Percentiles rank a stretch among this genome's conserved stretches.
These are phyloP conservation scores for Selaginella tamariscina DNA, from an alignment of 75 land plant species.

Conservation along the genomic window DNA sequence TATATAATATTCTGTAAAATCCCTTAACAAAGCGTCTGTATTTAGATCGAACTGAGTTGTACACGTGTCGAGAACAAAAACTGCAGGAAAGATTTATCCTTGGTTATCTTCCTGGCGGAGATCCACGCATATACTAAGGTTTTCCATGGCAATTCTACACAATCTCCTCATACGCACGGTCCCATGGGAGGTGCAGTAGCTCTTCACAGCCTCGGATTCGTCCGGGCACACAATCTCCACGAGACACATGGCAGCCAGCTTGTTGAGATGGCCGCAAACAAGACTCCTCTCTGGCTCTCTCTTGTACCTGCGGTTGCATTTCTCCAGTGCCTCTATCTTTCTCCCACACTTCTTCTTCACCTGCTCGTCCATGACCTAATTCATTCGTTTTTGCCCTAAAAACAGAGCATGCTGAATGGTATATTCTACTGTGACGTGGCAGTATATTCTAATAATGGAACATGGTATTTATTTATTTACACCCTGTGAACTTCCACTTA, in stretches of 20 bases:
- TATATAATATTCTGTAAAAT: background rate
- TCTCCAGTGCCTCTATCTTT: background rate
- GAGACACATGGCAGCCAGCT: conserved; percentile 35
- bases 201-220: conserved; percentile 36
- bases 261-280: conserved; percentile 41
- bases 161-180: conserved; percentile 13
- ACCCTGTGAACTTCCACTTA: background rate
- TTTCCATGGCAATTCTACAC: background rate
- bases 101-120: background rate
- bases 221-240: conserved; percentile 30
- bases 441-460: too few relatives aligned
- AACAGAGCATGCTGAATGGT: too few relatives aligned
- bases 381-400: too few relatives aligned
- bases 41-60: too few relatives aligned
- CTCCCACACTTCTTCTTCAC: background rate
- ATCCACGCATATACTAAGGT: background rate
- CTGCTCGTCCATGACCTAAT: background rate
- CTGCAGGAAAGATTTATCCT: too few relatives aligned
- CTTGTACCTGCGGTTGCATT: background rate
- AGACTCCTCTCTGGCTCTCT: conserved; percentile 14
- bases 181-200: conserved; percentile 34
- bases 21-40: too few relatives aligned
- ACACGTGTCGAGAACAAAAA: too few relatives aligned
- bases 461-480: background rate
- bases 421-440: too few relatives aligned